These are phyloP conservation scores for Penicillium tannophilum DNA, from an alignment of 495 filamentous ascomycete genomes.

Conservation along the genomic window DNA sequence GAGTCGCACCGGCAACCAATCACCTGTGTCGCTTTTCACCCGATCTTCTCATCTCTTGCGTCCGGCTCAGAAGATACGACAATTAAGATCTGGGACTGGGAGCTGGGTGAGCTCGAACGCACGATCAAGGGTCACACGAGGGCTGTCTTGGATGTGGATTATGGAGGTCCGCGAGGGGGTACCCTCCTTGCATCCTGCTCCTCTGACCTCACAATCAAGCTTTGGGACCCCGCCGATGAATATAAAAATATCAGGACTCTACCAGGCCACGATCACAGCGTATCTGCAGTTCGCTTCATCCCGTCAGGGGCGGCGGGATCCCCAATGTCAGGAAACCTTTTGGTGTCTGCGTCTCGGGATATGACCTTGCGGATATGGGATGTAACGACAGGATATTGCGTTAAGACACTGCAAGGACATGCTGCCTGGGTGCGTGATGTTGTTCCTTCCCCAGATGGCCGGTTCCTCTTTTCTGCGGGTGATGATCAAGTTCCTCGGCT, in stretches of 20 bases:
- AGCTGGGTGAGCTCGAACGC: slow-evolving; percentile 86
- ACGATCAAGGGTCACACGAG: slow-evolving; percentile 95
- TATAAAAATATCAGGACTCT: slow-evolving; percentile 96
- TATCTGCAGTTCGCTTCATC: slow-evolving; percentile 88
- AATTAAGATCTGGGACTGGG: slow-evolving; percentile 99
- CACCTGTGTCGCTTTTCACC: slow-evolving; percentile 92
- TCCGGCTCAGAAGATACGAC: slow-evolving; percentile 93
- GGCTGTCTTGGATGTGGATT: slow-evolving; percentile 86
- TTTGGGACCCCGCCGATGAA: slow-evolving; percentile 93
- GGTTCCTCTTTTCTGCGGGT: slow-evolving; percentile 82
- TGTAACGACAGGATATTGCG: slow-evolving; percentile 86
- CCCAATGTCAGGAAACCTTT: slow-evolving; percentile 61
- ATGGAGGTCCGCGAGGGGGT: slow-evolving; percentile 82
- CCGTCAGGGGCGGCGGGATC: slow-evolving; percentile 68
- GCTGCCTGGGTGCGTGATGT: slow-evolving; percentile 93
- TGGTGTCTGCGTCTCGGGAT: slow-evolving; percentile 83
- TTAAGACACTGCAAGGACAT: slow-evolving; percentile 59
- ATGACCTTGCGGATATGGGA: slow-evolving; percentile 89
- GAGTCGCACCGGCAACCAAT: slow-evolving; percentile 82
- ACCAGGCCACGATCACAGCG: slow-evolving; percentile 90
- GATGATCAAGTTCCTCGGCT: slow-evolving; percentile 80
- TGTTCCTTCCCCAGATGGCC: slow-evolving; percentile 81
- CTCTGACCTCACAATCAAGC: slow-evolving; percentile 88
- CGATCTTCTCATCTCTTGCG: slow-evolving; percentile 86
- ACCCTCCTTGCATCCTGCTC: slow-evolving; percentile 89